Evolutionary conservation across 1,139 yeast genomes (phyloP).

Genomic region (Meyerozyma guilliermondii): DNA sequence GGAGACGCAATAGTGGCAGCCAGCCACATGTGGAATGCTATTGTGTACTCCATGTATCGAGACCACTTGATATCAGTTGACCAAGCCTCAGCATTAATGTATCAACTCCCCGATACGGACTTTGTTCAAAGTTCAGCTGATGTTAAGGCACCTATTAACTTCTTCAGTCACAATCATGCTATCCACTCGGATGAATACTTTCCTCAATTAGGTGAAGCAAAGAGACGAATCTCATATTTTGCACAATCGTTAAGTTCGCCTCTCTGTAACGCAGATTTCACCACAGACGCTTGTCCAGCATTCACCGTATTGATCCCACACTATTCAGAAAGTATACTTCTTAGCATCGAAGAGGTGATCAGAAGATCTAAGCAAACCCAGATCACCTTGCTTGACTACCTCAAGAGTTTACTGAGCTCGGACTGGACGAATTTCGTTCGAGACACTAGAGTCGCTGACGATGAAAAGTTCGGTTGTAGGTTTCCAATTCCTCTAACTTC

Average conservation of each 20-base stretch:
- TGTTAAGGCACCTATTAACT: constrained; percentile 37
- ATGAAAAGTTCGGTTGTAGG: neutral
- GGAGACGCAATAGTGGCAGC: constrained; percentile 47
- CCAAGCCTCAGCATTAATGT: constrained; percentile 57
- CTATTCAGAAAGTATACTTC: constrained; percentile 68
- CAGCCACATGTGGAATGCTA: constrained; percentile 78
- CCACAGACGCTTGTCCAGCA: constrained; percentile 72
- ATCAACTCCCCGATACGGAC: constrained; percentile 42
- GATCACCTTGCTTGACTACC: constrained; percentile 42
- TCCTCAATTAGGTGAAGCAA: constrained; percentile 65
- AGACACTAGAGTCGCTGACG: constrained; percentile 47
- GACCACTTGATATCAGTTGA: constrained; percentile 76
- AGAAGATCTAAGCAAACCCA: constrained; percentile 9
- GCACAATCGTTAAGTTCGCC: constrained; percentile 84
- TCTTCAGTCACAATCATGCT: constrained; percentile 55
- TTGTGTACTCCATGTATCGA: constrained; percentile 68
- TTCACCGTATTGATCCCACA: constrained; percentile 87
- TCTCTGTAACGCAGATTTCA: constrained; percentile 58
- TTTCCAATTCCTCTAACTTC: neutral
- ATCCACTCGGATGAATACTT: constrained; percentile 34
- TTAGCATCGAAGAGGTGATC: constrained; percentile 63
- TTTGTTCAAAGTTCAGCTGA: constrained; percentile 12
- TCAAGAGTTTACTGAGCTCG: constrained; percentile 59
- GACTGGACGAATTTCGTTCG: constrained; percentile 79
- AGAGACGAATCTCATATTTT: constrained; percentile 76